Conservation (phyloP, 352 stramenopile species). For the Phytopythium montanum region DNA sequence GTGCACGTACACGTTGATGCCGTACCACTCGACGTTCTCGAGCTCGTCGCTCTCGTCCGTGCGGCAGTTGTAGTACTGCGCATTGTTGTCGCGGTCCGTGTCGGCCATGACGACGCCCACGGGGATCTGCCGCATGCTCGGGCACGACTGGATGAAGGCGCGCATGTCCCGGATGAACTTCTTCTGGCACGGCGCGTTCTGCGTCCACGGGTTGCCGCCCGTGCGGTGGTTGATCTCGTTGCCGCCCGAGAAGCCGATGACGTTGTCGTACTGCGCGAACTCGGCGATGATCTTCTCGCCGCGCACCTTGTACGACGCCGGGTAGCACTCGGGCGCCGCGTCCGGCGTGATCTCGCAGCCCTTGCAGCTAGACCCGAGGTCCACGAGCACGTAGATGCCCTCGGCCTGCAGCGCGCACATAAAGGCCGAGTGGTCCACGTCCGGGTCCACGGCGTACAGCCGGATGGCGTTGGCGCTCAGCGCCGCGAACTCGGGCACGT, state of each 20-base stretch:
- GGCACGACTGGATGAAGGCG: constrained; percentile 56
- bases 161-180: constrained; percentile 89
- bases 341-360: constrained; percentile 65
- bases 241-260: constrained; percentile 68
- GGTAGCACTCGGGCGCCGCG: constrained; percentile 49
- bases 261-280: constrained; percentile 84
- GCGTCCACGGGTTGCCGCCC: constrained; percentile 29
- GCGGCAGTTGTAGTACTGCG: constrained; percentile 83
- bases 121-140: constrained; percentile 58
- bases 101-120: constrained; percentile 76
- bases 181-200: constrained; percentile 84
- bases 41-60: constrained; percentile 50
- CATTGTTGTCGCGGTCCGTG: constrained; percentile 50
- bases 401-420: constrained; percentile 77
- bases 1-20: constrained; percentile 80
- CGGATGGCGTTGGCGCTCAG: constrained; percentile 75
- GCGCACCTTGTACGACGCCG: constrained; percentile 58
- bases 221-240: constrained; percentile 84
- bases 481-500: constrained; percentile 62
- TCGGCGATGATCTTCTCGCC: constrained; percentile 78
- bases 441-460: constrained; percentile 78
- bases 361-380: constrained; percentile 56
- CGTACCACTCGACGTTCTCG: constrained; percentile 83
- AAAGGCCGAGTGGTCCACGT: constrained; percentile 70
- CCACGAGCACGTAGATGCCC: constrained; percentile 78